Evolutionary conservation across 179 eudicot species (phyloP), one percentile per base, ranked within the genome.

Genomic region (Carnegiea gigantea): DNA sequence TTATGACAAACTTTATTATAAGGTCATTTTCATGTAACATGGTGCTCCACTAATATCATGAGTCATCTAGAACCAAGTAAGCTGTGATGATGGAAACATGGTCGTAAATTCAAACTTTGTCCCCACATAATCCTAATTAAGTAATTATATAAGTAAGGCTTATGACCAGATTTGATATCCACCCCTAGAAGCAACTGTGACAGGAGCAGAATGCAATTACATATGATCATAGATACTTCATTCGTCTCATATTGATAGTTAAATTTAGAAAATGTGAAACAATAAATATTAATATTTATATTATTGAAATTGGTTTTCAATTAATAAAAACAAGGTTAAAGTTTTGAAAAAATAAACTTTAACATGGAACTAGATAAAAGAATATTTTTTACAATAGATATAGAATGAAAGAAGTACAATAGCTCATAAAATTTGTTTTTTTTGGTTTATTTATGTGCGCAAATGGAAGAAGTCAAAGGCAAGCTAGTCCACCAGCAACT

Each of bases 21-120:
- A 30, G 18, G 38, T 76, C 68, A 33, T 54, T 76, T 30, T 76
- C 78, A 54, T 17, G 68, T 28, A 9, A 76, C 54, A 53, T 76
- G 67, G 68, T 76, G 78, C 68, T 53, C 78, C 78, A 76, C 67
- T 60, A 53, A 40, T 54, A 75, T 7, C 26, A 15, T 20, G 15
- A 51, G 64, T 21, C 43, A 15, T 53, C 62, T 30, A 26, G 28
- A 62, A 62, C 68, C n/a, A 18, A 57, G 15, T 20, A 18, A 62
- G 68, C 8, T 62, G 28, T 62, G 68, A 23, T 62, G 20, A 62
- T 23, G 44, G 28, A 23, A 62, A 62, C 28, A 62, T 54, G 18
- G 62, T 54, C 18, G 23, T 54, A 17, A 54, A 54, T 54, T 54
- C 62, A 54, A 54, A 17, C 21, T 54, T 2, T 54, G 62, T 54